Evolutionary conservation across 768 basidiomycete genomes (phyloP), one percentile per base, ranked within the genome.

Genomic region (Tylopilus intermedius): DNA sequence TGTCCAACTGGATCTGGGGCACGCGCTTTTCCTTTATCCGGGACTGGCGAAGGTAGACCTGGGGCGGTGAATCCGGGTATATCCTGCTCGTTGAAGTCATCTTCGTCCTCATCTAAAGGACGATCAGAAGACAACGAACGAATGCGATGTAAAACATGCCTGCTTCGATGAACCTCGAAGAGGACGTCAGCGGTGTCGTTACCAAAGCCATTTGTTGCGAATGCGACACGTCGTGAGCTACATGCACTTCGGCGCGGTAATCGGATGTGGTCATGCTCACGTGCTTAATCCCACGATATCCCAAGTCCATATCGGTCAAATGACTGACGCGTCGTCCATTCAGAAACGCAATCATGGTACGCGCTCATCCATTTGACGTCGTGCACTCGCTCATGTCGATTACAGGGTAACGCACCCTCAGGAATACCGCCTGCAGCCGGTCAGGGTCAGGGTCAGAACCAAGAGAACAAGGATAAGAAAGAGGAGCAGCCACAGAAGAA

Each of bases 31-130:
- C 88, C 89, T 67, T 91, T 91, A 71, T 81, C 79, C 11, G 49
- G 63, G 11, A 59, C 59, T 15, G 79, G 74, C n/a, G 76, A 66
- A 15, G 75, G 70, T 53, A 82, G 68, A 39, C 75, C 65, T 30
- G 87, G 86, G 65, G 83, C 81, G 6, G 86, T 76, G 75, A 89
- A 91, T 9, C 84, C 81, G 13, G 90, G 90, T 50, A 93, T 88
- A 67, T 79, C 74, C 45, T 86, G 85, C 63, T 93, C 90, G 68
- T 90, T 83, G 44, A 90, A 66, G 67, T 93, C 90, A 57, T 90
- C 90, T 40, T 90, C 89, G 55, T 63, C 62, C 13, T 88, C 86
- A 60, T 90, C 88, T 69, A 50, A 37, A 15, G 29, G 33, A 26
- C 35, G 33, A 49, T 67, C 40, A 61, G 32, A 6, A 40, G 13